phyloP scores from a whole-genome alignment of 768 basidiomycete genomes.

The Boletales sp. region DNA sequence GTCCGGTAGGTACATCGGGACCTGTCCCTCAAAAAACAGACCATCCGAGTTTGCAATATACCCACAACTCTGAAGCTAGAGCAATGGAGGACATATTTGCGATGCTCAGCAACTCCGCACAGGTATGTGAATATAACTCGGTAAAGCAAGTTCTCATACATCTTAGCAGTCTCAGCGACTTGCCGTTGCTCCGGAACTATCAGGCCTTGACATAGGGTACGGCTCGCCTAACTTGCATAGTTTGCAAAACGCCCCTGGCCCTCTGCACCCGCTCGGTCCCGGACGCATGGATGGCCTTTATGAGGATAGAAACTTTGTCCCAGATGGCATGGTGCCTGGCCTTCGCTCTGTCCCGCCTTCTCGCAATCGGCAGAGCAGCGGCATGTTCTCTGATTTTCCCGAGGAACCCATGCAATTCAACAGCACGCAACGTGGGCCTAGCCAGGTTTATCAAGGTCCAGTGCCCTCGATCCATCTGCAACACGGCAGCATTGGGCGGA shows the following conservation, averaged over 20 bases:
- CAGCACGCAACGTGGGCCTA: conserved; percentile 52
- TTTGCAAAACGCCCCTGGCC: conserved; percentile 41
- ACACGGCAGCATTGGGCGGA: conserved; percentile 48
- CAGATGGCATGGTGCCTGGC: conserved; percentile 85
- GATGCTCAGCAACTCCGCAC: conserved; percentile 73
- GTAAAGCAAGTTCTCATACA: conserved; percentile 5
- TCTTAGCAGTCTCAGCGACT: conserved; percentile 26
- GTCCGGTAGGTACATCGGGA: conserved; percentile 36
- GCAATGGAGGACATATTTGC: conserved; percentile 79
- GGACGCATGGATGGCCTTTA: conserved; percentile 64
- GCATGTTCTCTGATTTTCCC: conserved; percentile 53
- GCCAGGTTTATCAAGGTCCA: conserved; percentile 55
- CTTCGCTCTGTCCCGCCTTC: conserved; percentile 64
- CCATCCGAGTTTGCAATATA: conserved; percentile 29
- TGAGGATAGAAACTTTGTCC: conserved; percentile 76
- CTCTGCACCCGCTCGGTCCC: conserved; percentile 37
- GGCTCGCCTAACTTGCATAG: conserved; percentile 32
- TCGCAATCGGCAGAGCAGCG: conserved; percentile 53
- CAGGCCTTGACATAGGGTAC: conserved; percentile 25
- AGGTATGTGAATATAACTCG: conserved; percentile 40
- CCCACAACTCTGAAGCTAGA: conserved; percentile 47
- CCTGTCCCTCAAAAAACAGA: conserved; percentile 50
- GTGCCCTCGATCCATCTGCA: conserved; percentile 49
- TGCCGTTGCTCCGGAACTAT: conserved; percentile 19
- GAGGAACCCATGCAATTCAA: conserved; percentile 67